Conservation (phyloP, 176 grass and related monocot species). For the Juncus inflexus region DNA sequence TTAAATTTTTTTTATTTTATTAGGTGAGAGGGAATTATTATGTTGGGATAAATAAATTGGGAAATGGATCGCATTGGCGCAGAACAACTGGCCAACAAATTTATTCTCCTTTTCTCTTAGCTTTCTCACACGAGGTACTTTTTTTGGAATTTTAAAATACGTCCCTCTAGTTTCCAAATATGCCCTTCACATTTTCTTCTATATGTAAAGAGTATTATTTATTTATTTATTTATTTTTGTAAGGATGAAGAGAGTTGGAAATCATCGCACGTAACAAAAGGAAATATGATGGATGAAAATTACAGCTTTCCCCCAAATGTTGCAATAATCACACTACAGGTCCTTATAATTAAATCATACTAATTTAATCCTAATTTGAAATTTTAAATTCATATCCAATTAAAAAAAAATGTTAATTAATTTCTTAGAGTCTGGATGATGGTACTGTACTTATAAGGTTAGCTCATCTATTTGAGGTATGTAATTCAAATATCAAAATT, state of each 20-base stretch:
- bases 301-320: constrained; percentile 89
- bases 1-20: neutral
- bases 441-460: constrained; percentile 61
- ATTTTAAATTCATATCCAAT: constrained; percentile 3
- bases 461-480: constrained; percentile 89
- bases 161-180: neutral
- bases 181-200: neutral
- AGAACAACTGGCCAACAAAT: constrained; percentile 71
- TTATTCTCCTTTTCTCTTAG: constrained; percentile 84
- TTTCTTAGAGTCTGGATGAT: constrained; percentile 67
- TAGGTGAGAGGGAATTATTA: constrained; percentile 79
- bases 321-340: constrained; percentile 81
- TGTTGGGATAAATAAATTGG: constrained; percentile 53
- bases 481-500: neutral
- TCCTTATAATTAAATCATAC: constrained; percentile 13
- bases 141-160: neutral
- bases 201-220: neutral
- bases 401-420: constrained; percentile 9
- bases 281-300: constrained; percentile 47
- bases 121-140: constrained; percentile 70
- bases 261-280: constrained; percentile 41
- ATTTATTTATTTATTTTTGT: constrained; percentile 6
- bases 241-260: constrained; percentile 67
- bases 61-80: constrained; percentile 71
- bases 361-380: neutral